These are phyloP conservation scores for Ogataea methanolica DNA, from an alignment of 805 yeast species.

Conservation along the genomic window DNA sequence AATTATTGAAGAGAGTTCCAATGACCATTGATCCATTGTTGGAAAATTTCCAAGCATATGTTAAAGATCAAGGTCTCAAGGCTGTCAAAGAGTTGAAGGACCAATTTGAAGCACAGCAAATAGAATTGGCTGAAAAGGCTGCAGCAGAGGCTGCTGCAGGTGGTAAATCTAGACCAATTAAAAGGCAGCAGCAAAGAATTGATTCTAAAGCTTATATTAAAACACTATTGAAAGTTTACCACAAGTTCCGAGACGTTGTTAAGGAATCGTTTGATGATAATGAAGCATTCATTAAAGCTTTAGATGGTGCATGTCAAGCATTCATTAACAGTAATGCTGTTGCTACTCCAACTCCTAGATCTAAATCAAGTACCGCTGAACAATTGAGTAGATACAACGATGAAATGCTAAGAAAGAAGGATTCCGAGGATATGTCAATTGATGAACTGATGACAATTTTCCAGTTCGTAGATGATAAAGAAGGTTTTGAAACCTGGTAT, in stretches of 20 bases:
- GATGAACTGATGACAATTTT: slow-evolving; percentile 85
- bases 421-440: slow-evolving; percentile 66
- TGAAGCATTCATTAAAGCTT: slow-evolving; percentile 75
- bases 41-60: slow-evolving; percentile 64
- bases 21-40: slow-evolving; percentile 76
- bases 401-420: slow-evolving; percentile 69
- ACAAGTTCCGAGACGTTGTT: slow-evolving; percentile 62
- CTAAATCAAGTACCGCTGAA: slow-evolving; percentile 83
- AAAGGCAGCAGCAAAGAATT: slow-evolving; percentile 32
- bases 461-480: slow-evolving; percentile 87
- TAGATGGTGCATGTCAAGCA: slow-evolving; percentile 82
- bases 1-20: slow-evolving; percentile 72
- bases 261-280: slow-evolving; percentile 64
- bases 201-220: slow-evolving; percentile 81
- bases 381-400: slow-evolving; percentile 87
- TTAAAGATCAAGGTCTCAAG: slow-evolving; percentile 57
- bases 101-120: slow-evolving; percentile 16
- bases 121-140: slow-evolving; percentile 20
- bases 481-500: slow-evolving; percentile 90
- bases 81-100: slow-evolving; percentile 54
- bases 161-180: slow-evolving; percentile 22
- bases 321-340: slow-evolving; percentile 80
- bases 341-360: slow-evolving; percentile 61
- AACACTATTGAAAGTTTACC: slow-evolving; percentile 65
- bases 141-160: slow-evolving; percentile 14